Evolutionary conservation across 768 basidiomycete genomes (phyloP).

Genomic region (Lentinus tigrinus): DNA sequence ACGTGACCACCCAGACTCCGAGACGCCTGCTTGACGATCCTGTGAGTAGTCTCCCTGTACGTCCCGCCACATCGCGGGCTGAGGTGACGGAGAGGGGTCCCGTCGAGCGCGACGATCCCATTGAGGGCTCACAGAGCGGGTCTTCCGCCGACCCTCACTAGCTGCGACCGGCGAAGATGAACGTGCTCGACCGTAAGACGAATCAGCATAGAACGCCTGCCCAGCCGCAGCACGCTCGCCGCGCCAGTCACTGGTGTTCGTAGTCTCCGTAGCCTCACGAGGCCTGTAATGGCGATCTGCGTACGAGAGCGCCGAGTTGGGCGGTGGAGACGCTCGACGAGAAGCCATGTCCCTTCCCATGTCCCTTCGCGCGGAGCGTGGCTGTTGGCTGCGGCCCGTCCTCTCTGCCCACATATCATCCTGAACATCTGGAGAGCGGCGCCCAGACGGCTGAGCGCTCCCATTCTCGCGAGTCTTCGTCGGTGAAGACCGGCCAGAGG

Average conservation of each 20-base stretch:
- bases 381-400: conserved; percentile 26
- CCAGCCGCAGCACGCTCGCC: conserved; percentile 7
- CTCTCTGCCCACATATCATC: conserved; percentile 23
- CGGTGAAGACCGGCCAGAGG: conserved; percentile 25
- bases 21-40: not conserved
- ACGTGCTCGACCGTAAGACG: conserved; percentile 1
- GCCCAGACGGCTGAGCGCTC: conserved; percentile 21
- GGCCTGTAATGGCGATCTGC: conserved; percentile 70
- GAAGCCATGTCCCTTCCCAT: not conserved
- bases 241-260: conserved; percentile 10
- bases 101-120: conserved; percentile 15
- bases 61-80: conserved; percentile 13
- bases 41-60: conserved; percentile 2
- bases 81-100: conserved; percentile 14
- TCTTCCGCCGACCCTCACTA: conserved; percentile 8
- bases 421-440: conserved; percentile 22
- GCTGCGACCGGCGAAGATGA: conserved; percentile 2
- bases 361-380: conserved; percentile 7
- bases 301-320: conserved; percentile 40
- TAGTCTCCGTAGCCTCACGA: conserved; percentile 23
- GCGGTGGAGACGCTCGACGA: conserved; percentile 2
- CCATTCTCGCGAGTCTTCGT: conserved; percentile 19
- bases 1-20: conserved; percentile 3
- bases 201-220: not conserved
- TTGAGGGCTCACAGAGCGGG: conserved; percentile 21